Evolutionary conservation across 306 rosid genomes (phyloP).

Genomic region (Cucumis sativus): Cucumber_9930_V3 NC_026658.2:4262501-4263000

Average conservation of each 20-base stretch:
- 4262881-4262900: conserved; percentile 5
- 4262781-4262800: conserved; percentile 18
- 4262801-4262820: conserved; percentile 23
- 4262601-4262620: background rate
- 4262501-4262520: conserved; percentile 93
- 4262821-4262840: conserved; percentile 36
- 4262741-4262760: conserved; percentile 12
- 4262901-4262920: background rate
- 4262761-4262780: conserved; percentile 16
- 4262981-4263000: conserved; percentile 44
- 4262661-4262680: conserved; percentile 42
- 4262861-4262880: conserved; percentile 4
- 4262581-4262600: conserved; percentile 8
- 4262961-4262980: conserved; percentile 27
- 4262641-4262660: conserved; percentile 40
- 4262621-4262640: conserved; percentile 7
- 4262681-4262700: conserved; percentile 53
- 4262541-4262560: conserved; percentile 83
- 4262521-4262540: conserved; percentile 83
- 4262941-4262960: conserved; percentile 39
- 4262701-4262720: conserved; percentile 31
- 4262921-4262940: conserved; percentile 23
- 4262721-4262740: conserved; percentile 13
- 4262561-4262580: conserved; percentile 85
- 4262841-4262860: conserved; percentile 23